Base-by-base conservation (phyloP, 2,329 filamentous ascomycete species). In the Venturia pyrina region DNA sequence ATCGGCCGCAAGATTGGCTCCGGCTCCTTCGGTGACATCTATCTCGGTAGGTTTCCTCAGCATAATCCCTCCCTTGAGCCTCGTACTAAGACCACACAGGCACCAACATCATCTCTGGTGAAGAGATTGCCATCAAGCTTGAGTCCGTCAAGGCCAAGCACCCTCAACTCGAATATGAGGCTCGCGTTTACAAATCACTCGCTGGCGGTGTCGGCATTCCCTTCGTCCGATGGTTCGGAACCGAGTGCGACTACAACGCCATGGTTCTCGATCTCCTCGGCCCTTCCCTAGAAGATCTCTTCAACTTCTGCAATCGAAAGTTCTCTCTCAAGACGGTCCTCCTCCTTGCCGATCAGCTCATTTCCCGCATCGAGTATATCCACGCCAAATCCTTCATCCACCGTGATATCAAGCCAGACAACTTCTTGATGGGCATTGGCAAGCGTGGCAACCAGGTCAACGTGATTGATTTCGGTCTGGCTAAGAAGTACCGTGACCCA, bases 271-370 rank as follows among this genome's bases (percentile, higher is more conserved):
- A 99, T 75, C 88, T 99, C 34, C 89, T 99, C 67, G 95, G 95
- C 48, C 95, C 95, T 71, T 95, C 89, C 74, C 81, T 99, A 79
- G 95, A 99, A 80, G 95, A 99, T 76, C 85, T 99, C 43, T 99
- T 99, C 90, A 98, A 99, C 86, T 98, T 98, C 80, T 99, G 95
- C 87, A 98, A 98, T 87, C 90, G 95, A 79, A 98, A 98, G 79
- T 99, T 98, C 83, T 97, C 95, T 15, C 82, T 99, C 71, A 99
- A 99, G 89, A 99, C 95, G 0, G 95, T 99, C 37, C 85, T 99
- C 56, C 87, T 99, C 34, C 86, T 99, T 62, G 95, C 95, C 75
- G 95, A 99, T 74, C 95, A 99, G 82, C 88, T 97, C 78, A 98
- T 99, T 78, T 98, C 93, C 70, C 93, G 95, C 73, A 97, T 99